Evolutionary conservation across 192 early-diverging fungal genomes (phyloP), one percentile per base, ranked within the genome.

Genomic region (Coemansia sp.): DNA sequence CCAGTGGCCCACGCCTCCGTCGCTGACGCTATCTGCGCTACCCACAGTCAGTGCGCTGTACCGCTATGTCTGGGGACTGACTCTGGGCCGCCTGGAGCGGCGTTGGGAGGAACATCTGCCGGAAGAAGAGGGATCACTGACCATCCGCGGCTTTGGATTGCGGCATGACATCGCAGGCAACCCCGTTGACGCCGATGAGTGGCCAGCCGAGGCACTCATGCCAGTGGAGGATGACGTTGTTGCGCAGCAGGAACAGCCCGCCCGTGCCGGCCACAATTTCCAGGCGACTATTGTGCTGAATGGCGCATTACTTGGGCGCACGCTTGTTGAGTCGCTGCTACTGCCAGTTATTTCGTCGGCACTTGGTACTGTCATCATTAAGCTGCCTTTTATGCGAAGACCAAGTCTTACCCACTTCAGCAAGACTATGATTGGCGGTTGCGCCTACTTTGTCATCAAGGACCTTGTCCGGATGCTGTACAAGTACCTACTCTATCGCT

Each of bases 281-380:
- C 85, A 87, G 24, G 78, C 85, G 3, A 74, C 85, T 5, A 81
- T 86, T 50, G 80, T 86, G 10, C 69, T 85, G 34, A 86, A 85
- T 47, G 71, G 83, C 16, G 71, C 73, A 18, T 76, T 82, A 58
- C 52, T 88, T 21, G 84, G 86, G 22, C 73, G 85, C 12, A 87
- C 82, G 2, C 85, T 88, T 34, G 82, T 89, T 8, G 86, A 88
- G 49, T 85, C 88, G 19, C 65, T 90, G 19, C 62, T 87, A 32
- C 82, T 88, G 62, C 89, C 89, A n/a, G 82, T 78, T 16, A 85
- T 88, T 23, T 87, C 86, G n/a, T 84, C 86, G 1, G 64, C 85
- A 32, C 74, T 86, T 28, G 89, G 89, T 47, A 67, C 83, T 47
- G 70, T 81, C 24, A 49, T 88, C 18, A 75, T 76, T 32, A 66